phyloP scores from a whole-genome alignment of 805 yeast species.

The Blastobotrys chiropterorum region DNA sequence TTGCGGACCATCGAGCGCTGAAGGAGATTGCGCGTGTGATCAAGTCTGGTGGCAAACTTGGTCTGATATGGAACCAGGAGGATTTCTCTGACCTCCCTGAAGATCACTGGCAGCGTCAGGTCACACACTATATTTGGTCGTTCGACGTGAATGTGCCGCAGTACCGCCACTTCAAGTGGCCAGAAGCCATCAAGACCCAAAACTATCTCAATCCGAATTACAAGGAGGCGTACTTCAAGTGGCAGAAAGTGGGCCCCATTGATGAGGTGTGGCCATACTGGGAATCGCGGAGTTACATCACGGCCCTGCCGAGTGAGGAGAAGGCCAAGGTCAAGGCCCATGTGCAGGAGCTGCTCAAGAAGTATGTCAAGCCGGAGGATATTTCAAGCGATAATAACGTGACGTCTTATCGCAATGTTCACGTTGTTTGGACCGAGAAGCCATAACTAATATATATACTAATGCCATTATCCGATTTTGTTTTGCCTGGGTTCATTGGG shows the following conservation, averaged over 20 bases:
- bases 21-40: conserved; percentile 47
- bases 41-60: conserved; percentile 44
- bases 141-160: conserved; percentile 49
- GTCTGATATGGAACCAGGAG: conserved; percentile 57
- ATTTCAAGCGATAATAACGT: conserved; percentile 9
- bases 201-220: conserved; percentile 32
- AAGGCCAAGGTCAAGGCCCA: conserved; percentile 29
- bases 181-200: conserved; percentile 31
- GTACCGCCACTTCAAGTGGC: conserved; percentile 47
- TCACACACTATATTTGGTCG: conserved; percentile 32
- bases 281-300: conserved; percentile 51
- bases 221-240: conserved; percentile 30
- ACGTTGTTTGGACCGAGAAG: conserved; percentile 21
- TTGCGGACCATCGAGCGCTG: conserved; percentile 44
- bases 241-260: conserved; percentile 29
- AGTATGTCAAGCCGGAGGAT: conserved; percentile 7
- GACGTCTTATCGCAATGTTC: conserved; percentile 22
- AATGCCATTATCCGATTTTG: no score
- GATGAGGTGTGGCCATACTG: conserved; percentile 41
- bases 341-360: conserved; percentile 29
- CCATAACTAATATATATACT: neutral
- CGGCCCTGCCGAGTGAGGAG: conserved; percentile 37
- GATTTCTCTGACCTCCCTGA: conserved; percentile 24
- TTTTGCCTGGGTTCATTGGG: no score
- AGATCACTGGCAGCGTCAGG: conserved; percentile 35